Base-by-base conservation (phyloP, 441 rosid genomes). In the Adansonia grandidieri region DNA sequence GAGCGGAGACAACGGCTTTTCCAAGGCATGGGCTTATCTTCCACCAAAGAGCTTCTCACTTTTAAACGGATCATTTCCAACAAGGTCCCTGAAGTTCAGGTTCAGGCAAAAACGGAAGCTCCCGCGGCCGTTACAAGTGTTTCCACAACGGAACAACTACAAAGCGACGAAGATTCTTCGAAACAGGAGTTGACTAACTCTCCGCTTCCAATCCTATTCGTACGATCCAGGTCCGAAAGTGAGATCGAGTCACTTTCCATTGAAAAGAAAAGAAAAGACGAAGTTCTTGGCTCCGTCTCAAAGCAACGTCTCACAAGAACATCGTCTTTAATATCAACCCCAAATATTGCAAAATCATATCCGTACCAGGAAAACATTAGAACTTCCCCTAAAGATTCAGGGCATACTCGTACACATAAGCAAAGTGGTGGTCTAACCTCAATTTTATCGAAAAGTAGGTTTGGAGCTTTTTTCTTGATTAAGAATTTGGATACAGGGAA, bases 401-500 rank as follows among this genome's bases (percentile, higher is more conserved):
- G 78, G 14, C 79, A 20, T 7, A 69, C 71, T 2, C 82, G 77
- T 9, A 20, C 88, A 6, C 15, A 56, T 13, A 57, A 48, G 28
- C 80, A 57, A n/a, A 63, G 71, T 11, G 71, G 56, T 5, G 77
- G 74, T 10, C 74, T 87, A 74, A 77, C 90, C 1, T 53, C 90
- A 9, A 40, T 54, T 0, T 9, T 82, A 8, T 90, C 95, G 9
- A 80, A 82, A 15, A 80, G 65, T 5, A 77, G 80, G 11, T 81
- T 89, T 6, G 91, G 91, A n/a, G 91, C 97, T 4, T 94, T 91
- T 56, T 92, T 91, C 87, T 74, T 96, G 80, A 94, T 94, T 22
- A 96, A 91, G 87, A 92, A 92, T 77, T 83, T 96, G 78, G 99
- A 96, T 42, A 96, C 99, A 0, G 98, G 97, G 0, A 91, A 90